These are phyloP conservation scores for Pseudisothecium myosuroides DNA, from an alignment of 225 moss, liverwort and hornwort genomes.

Conservation along the genomic window DNA sequence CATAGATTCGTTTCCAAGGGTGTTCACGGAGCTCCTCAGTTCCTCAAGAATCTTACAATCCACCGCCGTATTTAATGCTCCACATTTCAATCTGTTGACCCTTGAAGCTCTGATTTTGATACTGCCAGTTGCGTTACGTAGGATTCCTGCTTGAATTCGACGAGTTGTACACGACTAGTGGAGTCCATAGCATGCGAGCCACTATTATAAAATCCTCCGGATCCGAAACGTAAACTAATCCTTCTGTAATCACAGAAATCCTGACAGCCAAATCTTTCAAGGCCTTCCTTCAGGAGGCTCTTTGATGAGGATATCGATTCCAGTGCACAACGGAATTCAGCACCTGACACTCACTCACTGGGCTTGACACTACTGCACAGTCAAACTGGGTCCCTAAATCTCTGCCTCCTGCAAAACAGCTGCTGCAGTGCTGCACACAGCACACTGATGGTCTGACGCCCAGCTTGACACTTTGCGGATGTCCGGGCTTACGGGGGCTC, in stretches of 20 bases:
- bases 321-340: not conserved
- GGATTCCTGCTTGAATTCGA: not conserved
- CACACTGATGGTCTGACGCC: not conserved
- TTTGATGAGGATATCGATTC: not conserved
- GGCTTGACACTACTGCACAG: not conserved
- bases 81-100: not conserved
- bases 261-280: conserved; percentile 2
- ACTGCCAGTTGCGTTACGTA: not conserved
- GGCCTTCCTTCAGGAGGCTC: not conserved
- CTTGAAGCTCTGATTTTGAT: not conserved
- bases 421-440: no score
- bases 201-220: not conserved
- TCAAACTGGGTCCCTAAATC: not conserved
- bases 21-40: not conserved
- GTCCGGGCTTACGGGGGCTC: not conserved
- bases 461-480: not conserved
- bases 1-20: not conserved
- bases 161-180: not conserved
- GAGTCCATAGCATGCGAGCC: not conserved
- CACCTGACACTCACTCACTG: not conserved
- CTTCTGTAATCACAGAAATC: not conserved
- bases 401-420: not conserved
- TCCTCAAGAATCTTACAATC: not conserved
- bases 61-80: not conserved
- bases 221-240: not conserved